phyloP scores from a whole-genome alignment of 2,329 filamentous ascomycete genomes.

The Leptographium flavum region DNA sequence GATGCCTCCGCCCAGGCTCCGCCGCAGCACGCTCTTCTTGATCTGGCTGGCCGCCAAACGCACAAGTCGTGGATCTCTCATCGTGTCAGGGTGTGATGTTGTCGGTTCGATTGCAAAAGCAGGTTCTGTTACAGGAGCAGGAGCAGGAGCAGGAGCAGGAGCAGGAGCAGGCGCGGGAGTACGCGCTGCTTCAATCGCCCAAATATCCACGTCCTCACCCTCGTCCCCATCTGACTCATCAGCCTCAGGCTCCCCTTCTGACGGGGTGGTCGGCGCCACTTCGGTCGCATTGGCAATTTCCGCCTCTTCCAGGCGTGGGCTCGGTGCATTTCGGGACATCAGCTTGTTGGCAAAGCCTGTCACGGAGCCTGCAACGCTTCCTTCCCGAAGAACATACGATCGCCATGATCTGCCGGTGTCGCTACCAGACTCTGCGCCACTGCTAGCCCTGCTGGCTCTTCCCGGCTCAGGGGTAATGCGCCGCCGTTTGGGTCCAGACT shows the following conservation, averaged over 20 bases:
- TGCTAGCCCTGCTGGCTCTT: not conserved
- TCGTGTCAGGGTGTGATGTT: too few relatives aligned
- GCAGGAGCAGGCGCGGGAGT: constrained; percentile 21
- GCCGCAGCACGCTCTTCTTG: not conserved
- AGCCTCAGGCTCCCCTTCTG: not conserved
- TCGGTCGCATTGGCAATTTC: not conserved
- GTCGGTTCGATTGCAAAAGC: too few relatives aligned
- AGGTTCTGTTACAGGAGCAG: too few relatives aligned
- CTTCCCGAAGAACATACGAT: constrained; percentile 6
- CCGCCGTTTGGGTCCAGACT: not conserved
- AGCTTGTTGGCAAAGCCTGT: constrained; percentile 7
- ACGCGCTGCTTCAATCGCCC: constrained; percentile 42
- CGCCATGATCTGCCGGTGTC: constrained; percentile 6
- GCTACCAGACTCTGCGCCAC: not conserved
- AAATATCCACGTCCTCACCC: constrained; percentile 37
- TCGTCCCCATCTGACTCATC: constrained; percentile 4
- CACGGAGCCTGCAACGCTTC: constrained; percentile 7
- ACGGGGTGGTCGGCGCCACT: not conserved
- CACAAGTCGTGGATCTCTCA: not conserved
- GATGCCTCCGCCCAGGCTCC: not conserved
- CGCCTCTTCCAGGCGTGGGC: not conserved
- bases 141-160: too few relatives aligned
- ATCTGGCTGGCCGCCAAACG: not conserved
- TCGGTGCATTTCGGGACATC: not conserved
- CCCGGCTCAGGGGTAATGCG: not conserved